Base-by-base conservation (phyloP, 768 basidiomycete genomes). In the Harrya chromipes region DNA sequence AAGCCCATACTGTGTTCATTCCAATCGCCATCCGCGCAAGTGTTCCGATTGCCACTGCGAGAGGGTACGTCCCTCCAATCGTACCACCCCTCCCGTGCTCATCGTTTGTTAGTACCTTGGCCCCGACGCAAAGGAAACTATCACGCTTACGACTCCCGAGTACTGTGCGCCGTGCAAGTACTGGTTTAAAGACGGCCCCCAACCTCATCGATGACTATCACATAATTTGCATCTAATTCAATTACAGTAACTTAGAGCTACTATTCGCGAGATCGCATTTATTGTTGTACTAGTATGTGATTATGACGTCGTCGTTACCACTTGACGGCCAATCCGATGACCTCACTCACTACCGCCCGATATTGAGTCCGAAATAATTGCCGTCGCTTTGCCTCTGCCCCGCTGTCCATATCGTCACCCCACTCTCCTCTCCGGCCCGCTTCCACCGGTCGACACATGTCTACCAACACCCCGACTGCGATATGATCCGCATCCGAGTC, bases 261-360 rank as follows among this genome's bases (percentile, higher is more conserved):
- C 55, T 69, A 58, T 53, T 59, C 42, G 46, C 58, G 33, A 33
- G 33, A 16, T 33, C 33, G 33, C 33, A 33, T 57, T 44, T 65
- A 59, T 48, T 66, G 55, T 64, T 53, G 47, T 41, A 55, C 31
- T 12, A 40, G 16, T 43, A 43, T 40, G 36, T 43, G 26, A 38
- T 52, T 11, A 52, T 54, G 46, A 56, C 55, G 52, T 55, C 41
- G 50, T 68, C 42, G 50, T 68, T 45, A 88, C 86, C 87, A 88
- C 55, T 86, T 83, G 5, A 89, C 87, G 7, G 83, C 81, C 35
- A 87, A 67, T 19, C 89, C 90, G 34, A 86, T 70, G 19, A 90
- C 82, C 58, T 93, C 90, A 69, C 84, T 90, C 68, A 89, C 89
- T 2, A 97, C 91, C 23, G 88, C 88, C 50, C 82, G 78, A 64